phyloP scores from a whole-genome alignment of 371 early-diverging fungal genomes.

The Syncephalastrum sp. region DNA sequence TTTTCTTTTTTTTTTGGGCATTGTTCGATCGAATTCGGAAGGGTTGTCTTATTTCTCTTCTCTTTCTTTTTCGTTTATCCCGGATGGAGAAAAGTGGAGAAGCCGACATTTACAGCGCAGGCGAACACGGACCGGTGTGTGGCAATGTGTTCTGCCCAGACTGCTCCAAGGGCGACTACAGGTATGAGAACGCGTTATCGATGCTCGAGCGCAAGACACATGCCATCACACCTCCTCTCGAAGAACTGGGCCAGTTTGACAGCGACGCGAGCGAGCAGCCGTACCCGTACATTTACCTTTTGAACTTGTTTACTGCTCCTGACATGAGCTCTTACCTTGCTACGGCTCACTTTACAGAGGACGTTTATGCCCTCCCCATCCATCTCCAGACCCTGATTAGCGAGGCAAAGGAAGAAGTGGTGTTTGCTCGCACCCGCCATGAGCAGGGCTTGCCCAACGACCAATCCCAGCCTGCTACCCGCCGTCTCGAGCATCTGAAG shows the following conservation, averaged over 20 bases:
- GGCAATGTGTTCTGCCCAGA: too few relatives aligned
- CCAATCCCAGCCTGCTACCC: conserved; percentile 16
- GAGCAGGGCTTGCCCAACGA: conserved; percentile 2
- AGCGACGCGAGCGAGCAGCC: conserved; percentile 12
- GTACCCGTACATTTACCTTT: conserved; percentile 24
- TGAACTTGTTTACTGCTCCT: conserved; percentile 36
- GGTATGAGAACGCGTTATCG: background rate
- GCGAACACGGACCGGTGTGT: too few relatives aligned
- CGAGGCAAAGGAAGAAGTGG: conserved; percentile 42
- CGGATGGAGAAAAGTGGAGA: too few relatives aligned
- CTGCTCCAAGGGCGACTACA: too few relatives aligned
- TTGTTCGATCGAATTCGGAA: too few relatives aligned
- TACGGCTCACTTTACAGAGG: conserved; percentile 26
- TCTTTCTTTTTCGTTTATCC: too few relatives aligned
- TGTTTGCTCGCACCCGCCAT: conserved; percentile 13
- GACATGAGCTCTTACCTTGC: conserved; percentile 37
- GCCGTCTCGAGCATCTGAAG: conserved; percentile 20
- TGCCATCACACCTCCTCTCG: conserved; percentile 13
- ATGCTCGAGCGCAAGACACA: conserved; percentile 12
- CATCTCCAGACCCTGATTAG: conserved; percentile 32
- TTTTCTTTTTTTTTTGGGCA: too few relatives aligned
- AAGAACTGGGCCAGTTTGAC: conserved; percentile 2
- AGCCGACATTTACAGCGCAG: too few relatives aligned
- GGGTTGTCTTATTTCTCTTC: too few relatives aligned
- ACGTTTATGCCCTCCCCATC: conserved; percentile 35